Percentiles rank a stretch among this genome's conserved stretches.
Evolutionary conservation across 768 basidiomycete species (phyloP).

Genomic region (Lyophyllum atratum): DNA sequence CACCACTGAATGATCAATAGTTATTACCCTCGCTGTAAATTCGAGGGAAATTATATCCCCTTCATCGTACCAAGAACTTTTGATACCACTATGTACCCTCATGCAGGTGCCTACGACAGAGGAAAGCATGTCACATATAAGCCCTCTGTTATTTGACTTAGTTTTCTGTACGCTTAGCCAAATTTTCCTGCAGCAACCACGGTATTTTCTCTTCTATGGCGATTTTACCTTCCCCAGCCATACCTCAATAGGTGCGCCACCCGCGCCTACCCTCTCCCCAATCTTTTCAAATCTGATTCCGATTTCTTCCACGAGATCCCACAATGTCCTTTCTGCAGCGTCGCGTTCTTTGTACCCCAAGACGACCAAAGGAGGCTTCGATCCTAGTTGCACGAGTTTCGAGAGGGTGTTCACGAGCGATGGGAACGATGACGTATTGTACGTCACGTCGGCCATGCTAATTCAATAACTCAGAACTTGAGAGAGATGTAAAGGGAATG

Average conservation of each 20-base stretch:
- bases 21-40: no score
- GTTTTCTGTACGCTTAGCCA: no score
- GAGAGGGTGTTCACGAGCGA: constrained; percentile 71
- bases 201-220: no score
- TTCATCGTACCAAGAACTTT: no score
- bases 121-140: no score
- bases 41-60: no score
- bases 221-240: constrained; percentile 49
- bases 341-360: constrained; percentile 91
- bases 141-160: no score
- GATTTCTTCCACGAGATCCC: constrained; percentile 55
- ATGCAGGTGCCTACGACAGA: no score
- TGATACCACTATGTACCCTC: no score
- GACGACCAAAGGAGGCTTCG: constrained; percentile 48
- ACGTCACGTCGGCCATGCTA: constrained; percentile 93
- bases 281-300: constrained; percentile 61
- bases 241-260: constrained; percentile 67
- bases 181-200: no score
- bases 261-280: constrained; percentile 57
- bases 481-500: not conserved
- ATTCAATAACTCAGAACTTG: not conserved
- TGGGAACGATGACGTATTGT: constrained; percentile 86
- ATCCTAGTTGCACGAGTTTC: constrained; percentile 40
- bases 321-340: constrained; percentile 70
- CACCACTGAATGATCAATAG: no score